Conservation (phyloP, 2,329 filamentous ascomycete species). For the Arthroderma sp. region DNA sequence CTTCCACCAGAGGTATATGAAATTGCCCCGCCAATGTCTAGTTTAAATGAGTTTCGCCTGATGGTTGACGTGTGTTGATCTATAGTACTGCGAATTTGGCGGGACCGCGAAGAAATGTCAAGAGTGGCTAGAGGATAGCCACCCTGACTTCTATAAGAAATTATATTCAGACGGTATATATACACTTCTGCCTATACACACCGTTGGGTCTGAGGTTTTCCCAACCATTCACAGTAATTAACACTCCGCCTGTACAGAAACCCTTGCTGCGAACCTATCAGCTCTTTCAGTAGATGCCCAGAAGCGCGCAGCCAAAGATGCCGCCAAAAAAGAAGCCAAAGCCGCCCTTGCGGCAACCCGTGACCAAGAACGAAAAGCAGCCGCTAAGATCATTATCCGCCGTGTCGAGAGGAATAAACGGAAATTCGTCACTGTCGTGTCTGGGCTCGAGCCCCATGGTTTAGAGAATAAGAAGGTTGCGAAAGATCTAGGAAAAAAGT, state of each 20-base stretch:
- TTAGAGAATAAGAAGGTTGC: conserved; percentile 89
- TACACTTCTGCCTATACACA: not conserved
- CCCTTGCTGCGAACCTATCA: conserved; percentile 69
- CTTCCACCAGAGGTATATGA: conserved; percentile 53
- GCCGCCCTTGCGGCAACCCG: conserved; percentile 77
- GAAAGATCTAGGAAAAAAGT: conserved; percentile 97
- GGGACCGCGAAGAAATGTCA: conserved; percentile 93
- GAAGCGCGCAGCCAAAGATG: conserved; percentile 90
- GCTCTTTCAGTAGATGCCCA: conserved; percentile 81
- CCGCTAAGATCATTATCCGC: conserved; percentile 79
- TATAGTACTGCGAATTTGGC: conserved; percentile 96
- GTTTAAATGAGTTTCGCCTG: not conserved
- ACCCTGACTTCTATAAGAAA: conserved; percentile 59
- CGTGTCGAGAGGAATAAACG: conserved; percentile 96
- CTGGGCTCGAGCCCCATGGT: conserved; percentile 78
- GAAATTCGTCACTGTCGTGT: conserved; percentile 90
- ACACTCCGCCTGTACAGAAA: conserved; percentile 40
- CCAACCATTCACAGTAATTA: no score
- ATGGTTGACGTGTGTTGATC: not conserved
- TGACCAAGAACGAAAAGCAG: conserved; percentile 67
- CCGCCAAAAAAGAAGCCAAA: conserved; percentile 91
- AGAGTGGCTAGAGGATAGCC: conserved; percentile 74
- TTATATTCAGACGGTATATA: conserved; percentile 72
- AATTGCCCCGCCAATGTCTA: not conserved
- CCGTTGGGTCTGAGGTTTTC: not conserved